Evolutionary conservation across 2,329 filamentous ascomycete species (phyloP), one percentile per base, ranked within the genome.

Genomic region (Fusarium xylarioides): DNA sequence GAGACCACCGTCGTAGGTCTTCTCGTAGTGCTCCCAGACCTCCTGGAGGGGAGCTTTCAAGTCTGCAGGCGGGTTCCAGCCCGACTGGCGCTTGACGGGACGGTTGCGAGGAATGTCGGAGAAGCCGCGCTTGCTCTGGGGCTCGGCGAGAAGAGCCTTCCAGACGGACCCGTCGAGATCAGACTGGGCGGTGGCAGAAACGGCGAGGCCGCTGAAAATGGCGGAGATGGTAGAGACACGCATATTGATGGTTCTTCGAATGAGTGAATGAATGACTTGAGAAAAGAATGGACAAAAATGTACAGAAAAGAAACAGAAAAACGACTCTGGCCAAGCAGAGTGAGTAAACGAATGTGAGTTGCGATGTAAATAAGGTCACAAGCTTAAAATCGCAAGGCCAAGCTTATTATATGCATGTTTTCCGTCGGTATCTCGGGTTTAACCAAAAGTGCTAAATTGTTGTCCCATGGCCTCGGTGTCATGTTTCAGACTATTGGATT

Each of bases 121-220:
- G 5, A 56, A 63, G 8, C 34, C 11, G 0, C 56, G 70, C 43
- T 64, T 63, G 7, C 52, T 54, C 2, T 68, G 44, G 10, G 70
- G 60, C 19, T 62, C 59, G 2, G 43, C 47, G 12, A 74, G 56
- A n/a, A 74, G 44, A n/a, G 54, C 57, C 15, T 62, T 68, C 73
- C 71, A 75, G 9, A 75, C 71, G 7, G 69, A 65, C 21, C 23
- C 50, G 16, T 75, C 71, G 14, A 74, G 66, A 46, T 75, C 73
- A 3, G 73, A 75, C 7, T 72, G 55, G 4, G 73, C 71, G 7
- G 40, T 35, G 9, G 46, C n/a, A 15, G 58, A 64, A n/a, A 59
- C 61, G 7, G 67, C 28, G 15, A 75, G 54, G 32, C 71, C 61
- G 28, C 52, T 55, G 7, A 70, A 23, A 18, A 71, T 21, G 1